These are phyloP conservation scores for Talaromyces nanjingensis DNA, from an alignment of 495 filamentous ascomycete species.

Conservation along the genomic window DNA sequence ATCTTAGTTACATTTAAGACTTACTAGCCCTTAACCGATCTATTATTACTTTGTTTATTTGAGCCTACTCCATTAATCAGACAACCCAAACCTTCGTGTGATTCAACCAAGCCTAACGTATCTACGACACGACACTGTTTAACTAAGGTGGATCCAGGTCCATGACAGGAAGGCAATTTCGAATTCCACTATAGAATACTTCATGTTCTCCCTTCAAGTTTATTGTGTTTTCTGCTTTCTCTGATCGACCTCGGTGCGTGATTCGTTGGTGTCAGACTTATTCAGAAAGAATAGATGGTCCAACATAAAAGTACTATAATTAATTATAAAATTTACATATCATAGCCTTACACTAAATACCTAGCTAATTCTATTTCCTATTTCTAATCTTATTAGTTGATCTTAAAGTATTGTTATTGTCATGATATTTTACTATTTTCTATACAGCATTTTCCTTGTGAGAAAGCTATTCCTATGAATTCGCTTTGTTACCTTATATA, in stretches of 20 bases:
- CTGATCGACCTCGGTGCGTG: slow-evolving; percentile 1
- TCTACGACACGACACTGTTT: too few relatives aligned
- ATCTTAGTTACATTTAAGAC: too few relatives aligned
- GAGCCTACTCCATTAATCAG: too few relatives aligned
- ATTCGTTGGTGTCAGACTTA: background rate
- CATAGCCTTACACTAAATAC: background rate
- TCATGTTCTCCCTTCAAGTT: slow-evolving; percentile 1
- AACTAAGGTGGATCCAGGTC: too few relatives aligned
- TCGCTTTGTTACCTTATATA: background rate
- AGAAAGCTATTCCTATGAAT: slow-evolving; percentile 1
- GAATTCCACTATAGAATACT: too few relatives aligned
- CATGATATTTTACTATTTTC: background rate
- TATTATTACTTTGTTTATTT: too few relatives aligned
- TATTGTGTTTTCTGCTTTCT: slow-evolving; percentile 3
- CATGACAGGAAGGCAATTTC: too few relatives aligned
- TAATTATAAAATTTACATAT: background rate
- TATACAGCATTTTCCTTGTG: slow-evolving; percentile 2
- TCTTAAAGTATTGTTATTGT: background rate
- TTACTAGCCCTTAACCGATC: too few relatives aligned
- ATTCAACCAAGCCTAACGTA: too few relatives aligned
- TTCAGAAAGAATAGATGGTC: background rate
- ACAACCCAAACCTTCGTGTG: too few relatives aligned
- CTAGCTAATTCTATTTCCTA: background rate
- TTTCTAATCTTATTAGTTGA: background rate
- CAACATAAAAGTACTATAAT: background rate